Percentiles rank a stretch among this genome's conserved stretches.
Conservation (phyloP, 208 protist species). For the Entamoeba histolytica region DNA sequence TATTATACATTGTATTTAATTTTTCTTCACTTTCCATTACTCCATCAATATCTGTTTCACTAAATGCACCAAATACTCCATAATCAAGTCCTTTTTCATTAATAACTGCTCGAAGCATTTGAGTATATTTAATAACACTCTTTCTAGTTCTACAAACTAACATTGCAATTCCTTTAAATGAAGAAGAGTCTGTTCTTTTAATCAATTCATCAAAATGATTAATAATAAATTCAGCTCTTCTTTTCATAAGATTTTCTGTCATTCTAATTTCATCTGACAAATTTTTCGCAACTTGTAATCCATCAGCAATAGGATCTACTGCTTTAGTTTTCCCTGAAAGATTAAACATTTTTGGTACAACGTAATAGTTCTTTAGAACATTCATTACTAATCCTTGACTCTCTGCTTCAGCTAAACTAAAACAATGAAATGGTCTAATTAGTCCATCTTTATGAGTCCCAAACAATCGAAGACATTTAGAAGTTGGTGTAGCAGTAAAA, state of each 20-base stretch:
- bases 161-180: not conserved
- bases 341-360: not conserved
- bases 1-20: not conserved
- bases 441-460: not conserved
- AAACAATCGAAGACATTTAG: not conserved
- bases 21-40: not conserved
- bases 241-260: not conserved
- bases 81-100: not conserved
- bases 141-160: not conserved
- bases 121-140: not conserved
- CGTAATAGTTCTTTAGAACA: not conserved
- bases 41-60: not conserved
- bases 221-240: not conserved
- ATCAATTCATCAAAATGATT: not conserved
- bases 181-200: not conserved
- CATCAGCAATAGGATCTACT: not conserved
- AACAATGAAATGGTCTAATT: not conserved
- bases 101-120: not conserved
- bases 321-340: not conserved
- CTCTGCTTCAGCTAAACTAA: not conserved
- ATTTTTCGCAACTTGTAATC: not conserved
- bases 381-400: not conserved
- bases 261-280: not conserved
- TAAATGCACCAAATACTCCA: not conserved
- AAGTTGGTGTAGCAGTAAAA: not conserved